Evolutionary conservation across 805 yeast genomes (phyloP), one percentile per base, ranked within the genome.

Genomic region (Zygosaccharomyces lentus): DNA sequence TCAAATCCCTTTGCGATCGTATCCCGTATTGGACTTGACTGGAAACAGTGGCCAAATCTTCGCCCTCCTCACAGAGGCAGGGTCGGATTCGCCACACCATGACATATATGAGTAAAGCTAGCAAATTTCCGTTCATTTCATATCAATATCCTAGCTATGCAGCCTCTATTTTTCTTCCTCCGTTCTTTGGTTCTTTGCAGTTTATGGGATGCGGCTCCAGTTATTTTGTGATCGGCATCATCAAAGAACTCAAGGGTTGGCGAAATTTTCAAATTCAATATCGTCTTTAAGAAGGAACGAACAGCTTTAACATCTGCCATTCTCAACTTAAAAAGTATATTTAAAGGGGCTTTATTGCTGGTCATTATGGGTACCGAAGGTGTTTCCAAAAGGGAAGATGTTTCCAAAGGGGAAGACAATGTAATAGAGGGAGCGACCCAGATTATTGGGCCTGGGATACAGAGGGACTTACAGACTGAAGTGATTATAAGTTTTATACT

Each of bases 1-100:
- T 57, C 1, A 75, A 53, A 53, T 77, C 81, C 48, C 82, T 58
- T 46, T 78, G 81, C 0, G 78, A 61, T 47, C 78, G 47, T 13
- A 68, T 40, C 0, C 71, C 78, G 19, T 61, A 53, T 9, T 65
- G 66, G 32, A 67, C 52, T 7, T 54, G 52, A 1, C 58, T 41
- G 1, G 71, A 60, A 21, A 70, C 30, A 0, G 49, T 17, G 1
- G 71, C 69, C 31, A 49, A 27, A 9, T 24, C 34, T 26, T 16
- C 31, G 25, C 17, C 34, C 27, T 26, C 24, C 7, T 6, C 13
- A 38, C 41, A 38, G 5, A 12, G 15, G 10, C 41, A 38, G 23
- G 25, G 41, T 26, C 41, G 41, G 13, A 34, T 26, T 17, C 41
- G 21, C 41, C 41, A 38, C 16, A 38, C 34, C 34, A 27, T 38